Evolutionary conservation across 2,329 filamentous ascomycete genomes (phyloP), one percentile per base, ranked within the genome.

Genomic region (Xylariales sp.): DNA sequence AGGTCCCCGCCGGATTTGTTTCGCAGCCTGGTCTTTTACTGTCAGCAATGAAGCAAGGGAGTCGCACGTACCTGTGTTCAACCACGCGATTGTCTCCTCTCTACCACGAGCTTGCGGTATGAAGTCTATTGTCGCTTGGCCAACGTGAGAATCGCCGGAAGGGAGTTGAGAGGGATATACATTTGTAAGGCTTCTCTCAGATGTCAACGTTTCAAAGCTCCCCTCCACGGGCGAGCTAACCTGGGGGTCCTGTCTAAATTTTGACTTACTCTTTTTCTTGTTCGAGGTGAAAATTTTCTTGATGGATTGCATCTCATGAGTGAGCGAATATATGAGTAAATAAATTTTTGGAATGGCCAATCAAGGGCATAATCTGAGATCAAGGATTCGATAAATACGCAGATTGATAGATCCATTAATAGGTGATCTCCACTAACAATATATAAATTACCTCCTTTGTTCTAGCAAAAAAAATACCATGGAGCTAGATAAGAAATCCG

Each of bases 221-320:
- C 56, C 58, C 4, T 64, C 48, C 18, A 68, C 34, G 9, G 62
- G 65, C 41, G 34, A 28, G 34, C 58, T 69, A 28, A 64, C 59
- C 10, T 48, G 45, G 5, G n/a, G 50, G 49, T 28, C 54, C 14
- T 55, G 55, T 18, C 41, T 58, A 34, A 32, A 56, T 2, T 50
- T 50, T 43, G 45, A 30, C 23, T 56, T 64, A 10, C 48, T 50
- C 14, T 52, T 59, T 5, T 58, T 65, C 23, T 60, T 68, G 10
- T 69, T 64, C 6, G 58, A 65, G 16, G 9, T 52, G 10, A 69
- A 36, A 41, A 63, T 34, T 45, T 14, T 61, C 53, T 64, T 71
- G 16, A 72, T 69, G n/a, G 49, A 54, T n/a, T 71, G 68, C 73
- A 75, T 74, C 41, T 39, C 18, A n/a, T 3, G 5, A 32, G 23